Evolutionary conservation across 2,329 filamentous ascomycete species (phyloP), one percentile per base, ranked within the genome.

Genomic region (Hysterium pulicare): DNA sequence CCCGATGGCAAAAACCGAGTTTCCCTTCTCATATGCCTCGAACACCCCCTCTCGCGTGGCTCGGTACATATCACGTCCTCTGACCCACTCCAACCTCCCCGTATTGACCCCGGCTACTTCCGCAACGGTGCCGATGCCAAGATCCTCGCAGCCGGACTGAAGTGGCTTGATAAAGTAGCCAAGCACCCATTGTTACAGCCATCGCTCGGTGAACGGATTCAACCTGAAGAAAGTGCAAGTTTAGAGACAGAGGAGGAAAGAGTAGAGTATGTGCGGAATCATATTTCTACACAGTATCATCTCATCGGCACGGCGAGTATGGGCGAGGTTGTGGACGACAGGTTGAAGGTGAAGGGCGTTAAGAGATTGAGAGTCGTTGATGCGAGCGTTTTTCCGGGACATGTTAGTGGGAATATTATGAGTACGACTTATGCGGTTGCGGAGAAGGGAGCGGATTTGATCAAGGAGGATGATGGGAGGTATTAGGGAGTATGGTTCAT

Each of bases 231-330:
- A 33, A 37, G 33, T 20, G n/a, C 24, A 1, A 44, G 44, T 0
- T 7, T 37, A 5, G 44, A 54, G 10, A 70, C 72, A 0, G 71
- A 69, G 0, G 78, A 82, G 30, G 77, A 80, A 38, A 74, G 77
- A 38, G 66, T 83, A 16, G 62, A 67, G 69, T 13, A 67, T 70
- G 50, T 79, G 70, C 70, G 64, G 59, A 40, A 58, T 71, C 21
- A 72, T 59, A 19, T 62, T 69, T 3, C 33, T 5, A 75, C 71
- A 0, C 72, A 67, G 19, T 40, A 40, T 16, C 43, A 46, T 33
- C 40, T 32, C 17, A 30, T 46, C 24, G 54, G 54, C n/a, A 59
- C 54, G n/a, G 44, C 46, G 33, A 43, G 50, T 6, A 58, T 55
- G 55, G 53, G 54, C 6, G 53, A 54, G 10, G 51, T 57, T 9